Base-by-base conservation (phyloP, 306 rosid genomes). In the Vachellia collinsii region DNA sequence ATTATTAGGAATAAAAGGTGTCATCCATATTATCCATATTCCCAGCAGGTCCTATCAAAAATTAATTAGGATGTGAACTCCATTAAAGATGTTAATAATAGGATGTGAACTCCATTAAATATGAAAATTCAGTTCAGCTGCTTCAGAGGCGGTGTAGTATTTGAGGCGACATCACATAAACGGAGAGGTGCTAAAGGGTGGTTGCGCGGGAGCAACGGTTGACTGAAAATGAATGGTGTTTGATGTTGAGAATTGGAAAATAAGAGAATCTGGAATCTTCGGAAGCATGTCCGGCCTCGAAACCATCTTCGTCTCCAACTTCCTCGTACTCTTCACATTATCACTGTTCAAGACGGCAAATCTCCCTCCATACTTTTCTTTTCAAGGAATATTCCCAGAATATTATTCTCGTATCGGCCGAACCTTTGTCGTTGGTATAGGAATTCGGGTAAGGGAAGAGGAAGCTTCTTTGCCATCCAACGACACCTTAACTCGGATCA, bases 311-410 rank as follows among this genome's bases (percentile, higher is more conserved):
- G 63, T 75, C 80, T 42, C 44, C 64, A 11, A 7, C 22, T 39
- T 75, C 63, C 61, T 53, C n/a, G 71, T 29, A 54, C 70, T 75
- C 13, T 22, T 80, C 66, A 22, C 6, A 25, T 22, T 64, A 43
- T 8, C 34, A 61, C 34, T 38, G 50, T 25, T 53, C 50, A 50
- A 64, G 82, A 51, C 79, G 79, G 79, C 86, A 13, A 4, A 8
- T 29, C 69, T 77, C 63, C 74, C 70, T 62, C 70, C 61, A 22
- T 7, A 47, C 22, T 20, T 43, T 6, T 23, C 6, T 16, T 34
- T 11, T 6, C 3, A 1, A 5, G 23, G 86, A 64, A 83, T 78
- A 83, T 83, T 37, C 86, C 14, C 6, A 11, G 86, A 63, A 78
- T 78, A 78, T 73, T 67, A 62, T 20, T 38, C 72, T 74, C n/a